These are phyloP conservation scores for Amanita phalloides DNA, from an alignment of 768 basidiomycete species.

Conservation along the genomic window DNA sequence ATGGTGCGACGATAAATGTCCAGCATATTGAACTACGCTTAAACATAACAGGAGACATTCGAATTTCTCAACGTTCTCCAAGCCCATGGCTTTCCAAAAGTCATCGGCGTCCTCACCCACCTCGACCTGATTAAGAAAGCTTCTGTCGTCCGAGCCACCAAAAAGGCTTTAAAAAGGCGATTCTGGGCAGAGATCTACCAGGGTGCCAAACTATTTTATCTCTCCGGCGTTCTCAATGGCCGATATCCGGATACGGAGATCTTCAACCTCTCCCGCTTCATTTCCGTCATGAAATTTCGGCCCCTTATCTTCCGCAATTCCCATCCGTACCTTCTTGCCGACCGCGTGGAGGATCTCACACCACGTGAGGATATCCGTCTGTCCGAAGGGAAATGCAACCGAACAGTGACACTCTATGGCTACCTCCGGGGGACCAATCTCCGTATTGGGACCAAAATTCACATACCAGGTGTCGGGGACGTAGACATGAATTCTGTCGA, in stretches of 20 bases:
- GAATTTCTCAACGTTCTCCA: conserved; percentile 97
- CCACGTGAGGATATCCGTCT: conserved; percentile 72
- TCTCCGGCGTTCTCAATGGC: conserved; percentile 93
- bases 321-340: conserved; percentile 91
- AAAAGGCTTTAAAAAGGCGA: conserved; percentile 91
- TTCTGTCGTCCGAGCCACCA: conserved; percentile 75
- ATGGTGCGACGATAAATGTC: conserved; percentile 48
- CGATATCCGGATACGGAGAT: conserved; percentile 97
- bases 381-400: conserved; percentile 81
- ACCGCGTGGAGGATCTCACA: conserved; percentile 92
- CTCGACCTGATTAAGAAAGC: conserved; percentile 95
- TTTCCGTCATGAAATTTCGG: conserved; percentile 97
- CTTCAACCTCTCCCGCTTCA: conserved; percentile 91
- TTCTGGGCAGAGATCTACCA: conserved; percentile 99
- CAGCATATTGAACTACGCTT: not conserved
- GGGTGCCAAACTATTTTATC: conserved; percentile 96
- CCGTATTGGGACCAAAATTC: conserved; percentile 65
- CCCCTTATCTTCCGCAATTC: conserved; percentile 92
- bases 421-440: conserved; percentile 89
- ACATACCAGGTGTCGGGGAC: conserved; percentile 94
- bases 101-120: conserved; percentile 92
- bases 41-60: conserved; percentile 74
- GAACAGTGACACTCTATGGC: conserved; percentile 90
- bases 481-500: conserved; percentile 65
- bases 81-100: conserved; percentile 96